These are phyloP conservation scores for Talaromyces ruber DNA, from an alignment of 495 filamentous ascomycete species.

Conservation along the genomic window DNA sequence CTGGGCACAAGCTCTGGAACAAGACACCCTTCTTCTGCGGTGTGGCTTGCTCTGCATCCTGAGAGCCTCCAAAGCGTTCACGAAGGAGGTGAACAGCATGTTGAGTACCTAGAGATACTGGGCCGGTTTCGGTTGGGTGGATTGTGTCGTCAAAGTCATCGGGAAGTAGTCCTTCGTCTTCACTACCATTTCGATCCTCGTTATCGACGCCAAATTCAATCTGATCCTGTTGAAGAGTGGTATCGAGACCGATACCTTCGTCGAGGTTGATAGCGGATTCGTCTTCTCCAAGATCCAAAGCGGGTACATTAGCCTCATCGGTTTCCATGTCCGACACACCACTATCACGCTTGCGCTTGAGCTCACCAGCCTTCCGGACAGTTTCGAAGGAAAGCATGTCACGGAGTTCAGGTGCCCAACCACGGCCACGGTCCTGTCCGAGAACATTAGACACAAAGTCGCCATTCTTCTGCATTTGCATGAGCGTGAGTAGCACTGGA, in stretches of 20 bases:
- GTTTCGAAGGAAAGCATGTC: constrained; percentile 76
- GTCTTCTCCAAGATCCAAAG: constrained; percentile 58
- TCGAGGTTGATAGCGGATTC: constrained; percentile 44
- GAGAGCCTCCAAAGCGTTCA: constrained; percentile 67
- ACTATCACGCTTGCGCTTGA: constrained; percentile 91
- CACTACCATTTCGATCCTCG: constrained; percentile 31
- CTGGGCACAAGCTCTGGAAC: constrained; percentile 88
- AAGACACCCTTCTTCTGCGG: constrained; percentile 70
- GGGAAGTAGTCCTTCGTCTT: constrained; percentile 43
- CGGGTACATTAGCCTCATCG: constrained; percentile 55
- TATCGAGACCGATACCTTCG: constrained; percentile 44
- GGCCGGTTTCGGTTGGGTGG: constrained; percentile 70
- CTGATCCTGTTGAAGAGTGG: constrained; percentile 37
- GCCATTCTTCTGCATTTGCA: constrained; percentile 81
- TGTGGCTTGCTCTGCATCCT: constrained; percentile 45
- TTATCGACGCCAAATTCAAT: constrained; percentile 62
- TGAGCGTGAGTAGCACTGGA: constrained; percentile 74
- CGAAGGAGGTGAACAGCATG: constrained; percentile 93
- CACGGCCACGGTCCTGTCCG: constrained; percentile 63
- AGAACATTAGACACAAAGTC: constrained; percentile 73
- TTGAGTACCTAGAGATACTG: constrained; percentile 81
- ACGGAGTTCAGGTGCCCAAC: constrained; percentile 87
- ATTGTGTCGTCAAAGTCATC: constrained; percentile 74
- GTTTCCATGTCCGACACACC: constrained; percentile 74
- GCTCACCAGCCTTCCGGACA: constrained; percentile 64